Conservation (phyloP, 225 moss, liverwort and hornwort species). For the Rhytidiadelphus loreus region DNA sequence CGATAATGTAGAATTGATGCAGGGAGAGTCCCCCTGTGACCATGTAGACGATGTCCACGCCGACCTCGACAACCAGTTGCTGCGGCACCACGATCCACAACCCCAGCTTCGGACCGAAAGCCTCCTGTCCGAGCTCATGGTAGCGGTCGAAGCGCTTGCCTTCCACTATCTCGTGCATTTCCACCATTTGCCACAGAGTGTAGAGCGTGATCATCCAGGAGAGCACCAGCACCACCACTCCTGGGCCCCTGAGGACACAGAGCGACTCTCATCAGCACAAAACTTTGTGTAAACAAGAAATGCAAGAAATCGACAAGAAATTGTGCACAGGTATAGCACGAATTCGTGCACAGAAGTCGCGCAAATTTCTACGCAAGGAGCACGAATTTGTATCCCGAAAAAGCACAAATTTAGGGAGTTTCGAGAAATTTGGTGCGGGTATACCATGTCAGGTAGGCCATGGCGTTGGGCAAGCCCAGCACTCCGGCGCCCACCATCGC, state of each 20-base stretch:
- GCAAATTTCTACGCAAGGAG: not conserved
- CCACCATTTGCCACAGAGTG: constrained; percentile 87
- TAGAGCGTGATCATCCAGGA: constrained; percentile 78
- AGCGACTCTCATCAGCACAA: not conserved
- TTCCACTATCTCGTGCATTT: constrained; percentile 71
- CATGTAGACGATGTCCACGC: constrained; percentile 53
- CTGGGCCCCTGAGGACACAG: constrained; percentile 38
- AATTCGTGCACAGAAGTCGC: not conserved
- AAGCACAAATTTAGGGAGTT: not conserved
- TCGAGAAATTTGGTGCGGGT: no score
- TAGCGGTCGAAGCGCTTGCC: constrained; percentile 55
- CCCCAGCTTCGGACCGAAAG: constrained; percentile 31
- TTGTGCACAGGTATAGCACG: not conserved
- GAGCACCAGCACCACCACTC: constrained; percentile 26
- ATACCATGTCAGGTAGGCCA: constrained; percentile 69
- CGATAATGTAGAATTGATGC: not conserved
- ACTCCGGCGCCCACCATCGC: constrained; percentile 97
- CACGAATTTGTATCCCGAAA: no score
- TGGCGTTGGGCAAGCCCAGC: constrained; percentile 56
- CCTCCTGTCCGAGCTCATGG: constrained; percentile 57
- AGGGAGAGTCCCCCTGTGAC: constrained; percentile 40
- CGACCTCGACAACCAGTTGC: constrained; percentile 36
- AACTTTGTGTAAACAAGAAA: no score
- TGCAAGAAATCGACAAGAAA: not conserved
- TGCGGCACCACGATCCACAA: constrained; percentile 56